Evolutionary conservation across 164 flowering plant species (phyloP), one percentile per base, ranked within the genome.

Genomic region (Liquidambar formosana): DNA sequence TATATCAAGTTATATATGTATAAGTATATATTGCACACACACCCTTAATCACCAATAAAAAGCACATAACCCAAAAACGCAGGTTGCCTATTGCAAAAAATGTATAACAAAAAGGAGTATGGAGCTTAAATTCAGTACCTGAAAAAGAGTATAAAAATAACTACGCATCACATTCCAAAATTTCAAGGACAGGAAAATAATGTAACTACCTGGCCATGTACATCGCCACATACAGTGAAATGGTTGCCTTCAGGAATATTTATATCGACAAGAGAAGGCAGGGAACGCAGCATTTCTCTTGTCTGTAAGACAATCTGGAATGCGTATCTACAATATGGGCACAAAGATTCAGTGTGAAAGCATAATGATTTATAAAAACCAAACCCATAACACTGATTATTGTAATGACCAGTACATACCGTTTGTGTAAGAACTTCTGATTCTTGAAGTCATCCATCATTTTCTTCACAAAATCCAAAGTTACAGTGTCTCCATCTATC

Each of bases 211-310:
- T 96, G 99, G 27, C 99, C 99, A 86, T 96, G 99, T 43, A 96
- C 97, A 81, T 96, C 99, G 71, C 98, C 99, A 70, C 99, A 96
- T 63, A 96, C 98, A 57, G 98, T 93, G 76, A 96, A 90, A 76
- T 86, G 93, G 8, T 84, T 84, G 26, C 94, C 96, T 74, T 81
- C 72, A 41, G 90, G 83, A 45, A 96, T 78, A 63, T 73, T 78
- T 64, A 96, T 77, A 81, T 96, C 97, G 64, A 96, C 98, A 61
- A 96, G 90, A 46, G 98, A 91, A 63, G 99, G 97, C 76, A 88
- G 71, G 16, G 89, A 86, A 22, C 74, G 86, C 73, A 96, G 73
- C 84, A 91, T 79, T 56, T 93, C 95, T 73, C 92, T 90, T 56
- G 86, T 85, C 81, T 91, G 98, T 47, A 91, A 75, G 65, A 93